A percentile compares a stretch with the other conserved stretches of the same genome.
These are phyloP conservation scores for Hemisphaericaspora lyxosophila DNA, from an alignment of 1,139 yeast species.

Conservation along the genomic window DNA sequence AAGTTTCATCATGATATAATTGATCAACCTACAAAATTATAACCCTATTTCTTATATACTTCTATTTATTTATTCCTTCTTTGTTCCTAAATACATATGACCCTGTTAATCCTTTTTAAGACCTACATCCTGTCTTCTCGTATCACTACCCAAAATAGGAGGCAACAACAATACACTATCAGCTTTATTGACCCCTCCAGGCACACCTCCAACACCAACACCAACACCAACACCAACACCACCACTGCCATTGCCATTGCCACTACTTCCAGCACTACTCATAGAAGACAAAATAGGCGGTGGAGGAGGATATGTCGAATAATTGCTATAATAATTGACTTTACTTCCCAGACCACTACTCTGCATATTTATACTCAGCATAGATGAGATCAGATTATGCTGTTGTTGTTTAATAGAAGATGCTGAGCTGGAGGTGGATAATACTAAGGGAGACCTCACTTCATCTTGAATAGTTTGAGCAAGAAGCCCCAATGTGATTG, in stretches of 20 bases:
- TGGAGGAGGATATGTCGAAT: conserved; percentile 16
- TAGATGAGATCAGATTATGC: conserved; percentile 3
- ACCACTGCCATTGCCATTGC: background rate
- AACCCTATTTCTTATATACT: background rate
- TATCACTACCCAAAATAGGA: conserved; percentile 13
- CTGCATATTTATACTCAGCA: conserved; percentile 4
- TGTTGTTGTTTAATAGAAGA: conserved; percentile 4
- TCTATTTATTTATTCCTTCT: background rate
- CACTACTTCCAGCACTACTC: background rate
- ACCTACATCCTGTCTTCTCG: conserved; percentile 4
- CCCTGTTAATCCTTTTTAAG: conserved; percentile 1
- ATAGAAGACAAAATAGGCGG: conserved; percentile 13
- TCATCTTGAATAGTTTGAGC: conserved; percentile 9
- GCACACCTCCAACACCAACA: background rate
- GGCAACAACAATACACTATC: conserved; percentile 13
- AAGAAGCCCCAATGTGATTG: conserved; percentile 14
- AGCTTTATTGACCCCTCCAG: conserved; percentile 1
- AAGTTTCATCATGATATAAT: conserved; percentile 23
- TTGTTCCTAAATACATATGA: background rate
- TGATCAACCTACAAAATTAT: conserved; percentile 14
- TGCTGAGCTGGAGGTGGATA: conserved; percentile 4
- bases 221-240: background rate
- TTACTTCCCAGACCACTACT: conserved; percentile 1
- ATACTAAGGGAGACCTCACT: conserved; percentile 4
- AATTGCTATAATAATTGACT: conserved; percentile 8